Percentiles rank a stretch among this genome's conserved stretches.
These are phyloP conservation scores for Nakataea oryzae DNA, from an alignment of 2,329 filamentous ascomycete species.

Conservation along the genomic window DNA sequence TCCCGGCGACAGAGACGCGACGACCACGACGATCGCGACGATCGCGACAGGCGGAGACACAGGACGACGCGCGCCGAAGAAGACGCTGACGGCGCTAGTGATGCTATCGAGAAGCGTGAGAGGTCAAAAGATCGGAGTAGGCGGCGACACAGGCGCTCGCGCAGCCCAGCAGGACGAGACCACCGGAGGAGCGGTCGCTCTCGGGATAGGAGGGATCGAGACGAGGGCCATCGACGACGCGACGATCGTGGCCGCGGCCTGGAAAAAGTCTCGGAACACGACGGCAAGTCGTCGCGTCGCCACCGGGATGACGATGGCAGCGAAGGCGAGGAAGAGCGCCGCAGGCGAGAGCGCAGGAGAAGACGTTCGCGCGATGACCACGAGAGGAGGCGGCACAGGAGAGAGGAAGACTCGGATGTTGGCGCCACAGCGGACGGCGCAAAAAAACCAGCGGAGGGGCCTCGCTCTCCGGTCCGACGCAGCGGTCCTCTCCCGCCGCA, in stretches of 20 bases:
- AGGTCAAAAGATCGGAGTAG: conserved; percentile 5
- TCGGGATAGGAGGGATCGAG: neutral
- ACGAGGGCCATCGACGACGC: neutral
- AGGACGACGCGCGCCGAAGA: conserved; percentile 19
- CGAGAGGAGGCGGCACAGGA: neutral
- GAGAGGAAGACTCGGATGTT: neutral
- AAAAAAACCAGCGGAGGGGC: neutral
- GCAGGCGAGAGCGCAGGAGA: conserved; percentile 1
- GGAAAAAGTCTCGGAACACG: neutral
- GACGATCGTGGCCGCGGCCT: neutral
- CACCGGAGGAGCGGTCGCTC: neutral
- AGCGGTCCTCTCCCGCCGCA: conserved; percentile 49
- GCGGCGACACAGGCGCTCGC: neutral
- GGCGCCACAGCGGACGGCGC: neutral
- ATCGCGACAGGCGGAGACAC: conserved; percentile 12
- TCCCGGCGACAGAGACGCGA: neutral
- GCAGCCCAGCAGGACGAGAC: neutral
- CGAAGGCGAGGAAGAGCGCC: neutral
- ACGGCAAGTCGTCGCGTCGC: neutral
- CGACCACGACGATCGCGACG: conserved; percentile 9
- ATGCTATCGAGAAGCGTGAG: conserved; percentile 6
- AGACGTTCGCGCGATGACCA: conserved; percentile 3
- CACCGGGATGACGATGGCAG: neutral
- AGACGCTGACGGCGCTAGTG: conserved; percentile 13
- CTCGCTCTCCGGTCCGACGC: conserved; percentile 15